Base-by-base conservation (phyloP, 805 yeast genomes). In the Suhomyces faveliae region DNA sequence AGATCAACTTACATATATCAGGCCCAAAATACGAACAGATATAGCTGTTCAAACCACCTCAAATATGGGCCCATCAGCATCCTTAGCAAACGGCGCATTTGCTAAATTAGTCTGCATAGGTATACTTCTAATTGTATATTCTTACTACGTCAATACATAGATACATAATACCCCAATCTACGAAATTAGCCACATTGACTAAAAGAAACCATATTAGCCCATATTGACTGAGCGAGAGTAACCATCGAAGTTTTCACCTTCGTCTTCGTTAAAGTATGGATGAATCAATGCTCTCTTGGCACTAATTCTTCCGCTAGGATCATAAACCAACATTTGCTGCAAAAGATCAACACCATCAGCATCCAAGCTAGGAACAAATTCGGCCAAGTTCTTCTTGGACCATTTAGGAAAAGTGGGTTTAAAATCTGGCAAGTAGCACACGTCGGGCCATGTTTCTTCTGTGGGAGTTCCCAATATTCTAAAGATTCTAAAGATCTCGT, bases 391-490 rank as follows among this genome's bases (percentile, higher is more conserved):
- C 67, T 83, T 87, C 60, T 84, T 83, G 39, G 77, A 67, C 96
- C 97, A 89, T 64, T 87, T 89, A 21, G 96, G 97, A 77, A 91
- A 89, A 15, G 96, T 87, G 41, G 92, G 83, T 68, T 90, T 90
- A 73, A 85, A 94, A 70, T 94, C 97, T 13, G 97, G 97, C 64
- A 94, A 75, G 51, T 86, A 81, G 38, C 85, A 80, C 40, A 94
- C 96, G 55, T 91, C 96, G 6, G 98, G 97, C 99, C 99, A 94
- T 15, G 80, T 75, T 44, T 87, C 88, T 65, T 89, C 97, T 52
- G 80, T 87, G 40, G 99, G 99, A 2, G 98, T 92, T 15, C 99
- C 99, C 70, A 94, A 77, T 46, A 88, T 76, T 54, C 96, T 80
- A 71, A 94, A 94, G 50, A 94, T 94, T 67, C 94, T 80, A 74